These are phyloP conservation scores for Candida incommunis DNA, from an alignment of 805 yeast genomes.

Conservation along the genomic window DNA sequence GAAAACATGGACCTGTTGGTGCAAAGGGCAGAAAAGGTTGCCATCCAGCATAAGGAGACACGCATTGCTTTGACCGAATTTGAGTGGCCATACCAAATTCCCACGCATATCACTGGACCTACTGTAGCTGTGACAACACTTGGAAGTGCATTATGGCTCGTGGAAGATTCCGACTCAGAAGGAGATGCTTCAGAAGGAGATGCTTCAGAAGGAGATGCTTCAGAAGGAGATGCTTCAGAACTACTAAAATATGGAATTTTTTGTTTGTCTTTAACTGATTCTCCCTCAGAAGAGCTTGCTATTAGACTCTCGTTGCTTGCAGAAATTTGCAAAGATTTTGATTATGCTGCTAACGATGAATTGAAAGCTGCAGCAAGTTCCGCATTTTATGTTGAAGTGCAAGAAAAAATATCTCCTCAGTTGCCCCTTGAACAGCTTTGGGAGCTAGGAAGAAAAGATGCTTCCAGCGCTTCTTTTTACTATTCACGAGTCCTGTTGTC, in stretches of 20 bases:
- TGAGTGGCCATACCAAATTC: neutral
- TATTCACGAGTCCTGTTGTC: neutral
- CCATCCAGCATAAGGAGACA: conserved; percentile 9
- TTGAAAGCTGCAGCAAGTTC: neutral
- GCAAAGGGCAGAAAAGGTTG: conserved; percentile 26
- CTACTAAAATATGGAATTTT: neutral
- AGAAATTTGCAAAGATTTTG: neutral
- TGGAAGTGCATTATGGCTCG: neutral
- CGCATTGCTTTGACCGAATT: neutral
- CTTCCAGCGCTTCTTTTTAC: neutral
- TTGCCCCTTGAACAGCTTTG: neutral
- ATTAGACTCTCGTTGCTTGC: neutral
- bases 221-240: neutral
- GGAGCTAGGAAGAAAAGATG: neutral
- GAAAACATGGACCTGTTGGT: neutral
- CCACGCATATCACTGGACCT: neutral
- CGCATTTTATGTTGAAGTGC: neutral
- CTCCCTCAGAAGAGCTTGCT: neutral
- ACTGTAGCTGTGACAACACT: neutral
- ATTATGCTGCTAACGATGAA: neutral
- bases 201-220: neutral
- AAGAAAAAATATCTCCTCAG: neutral
- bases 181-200: neutral
- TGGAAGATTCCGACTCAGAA: neutral
- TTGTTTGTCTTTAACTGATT: neutral